phyloP scores from a whole-genome alignment of 805 yeast species.

The Millerago galiae region DNA sequence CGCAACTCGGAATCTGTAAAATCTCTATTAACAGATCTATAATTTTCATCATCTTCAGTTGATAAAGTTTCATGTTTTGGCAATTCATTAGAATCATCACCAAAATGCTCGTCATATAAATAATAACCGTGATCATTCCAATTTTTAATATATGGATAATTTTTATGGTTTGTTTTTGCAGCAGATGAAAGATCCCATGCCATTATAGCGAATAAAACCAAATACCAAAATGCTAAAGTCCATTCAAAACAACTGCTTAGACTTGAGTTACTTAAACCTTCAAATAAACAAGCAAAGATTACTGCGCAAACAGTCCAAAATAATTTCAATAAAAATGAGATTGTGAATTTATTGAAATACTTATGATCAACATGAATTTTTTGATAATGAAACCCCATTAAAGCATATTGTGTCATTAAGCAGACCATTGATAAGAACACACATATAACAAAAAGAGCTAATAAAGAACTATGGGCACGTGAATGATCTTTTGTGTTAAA shows the following conservation, averaged over 20 bases:
- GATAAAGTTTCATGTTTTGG: neutral
- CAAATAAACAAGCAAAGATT: conserved; percentile 64
- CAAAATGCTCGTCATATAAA: conserved; percentile 18
- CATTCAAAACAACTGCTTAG: conserved; percentile 58
- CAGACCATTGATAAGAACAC: conserved; percentile 48
- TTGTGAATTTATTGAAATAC: conserved; percentile 37
- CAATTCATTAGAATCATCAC: conserved; percentile 1
- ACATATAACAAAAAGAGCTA: conserved; percentile 64
- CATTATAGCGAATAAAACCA: conserved; percentile 56
- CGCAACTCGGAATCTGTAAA: conserved; percentile 20
- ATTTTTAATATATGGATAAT: conserved; percentile 19
- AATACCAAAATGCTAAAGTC: conserved; percentile 82
- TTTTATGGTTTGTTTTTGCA: conserved; percentile 29
- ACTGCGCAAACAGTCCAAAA: conserved; percentile 65
- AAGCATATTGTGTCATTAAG: conserved; percentile 37
- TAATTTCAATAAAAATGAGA: conserved; percentile 47
- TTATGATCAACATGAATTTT: conserved; percentile 26
- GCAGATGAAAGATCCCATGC: conserved; percentile 68
- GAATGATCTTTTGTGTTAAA: conserved; percentile 58
- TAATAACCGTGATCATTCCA: conserved; percentile 21
- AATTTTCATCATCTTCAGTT: neutral
- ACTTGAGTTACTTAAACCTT: conserved; percentile 30
- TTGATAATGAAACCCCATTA: conserved; percentile 41
- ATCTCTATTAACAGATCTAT: conserved; percentile 8
- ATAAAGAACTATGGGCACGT: conserved; percentile 57